Conservation (phyloP, 257 asterid species). For the Ilex aquifolium region DNA sequence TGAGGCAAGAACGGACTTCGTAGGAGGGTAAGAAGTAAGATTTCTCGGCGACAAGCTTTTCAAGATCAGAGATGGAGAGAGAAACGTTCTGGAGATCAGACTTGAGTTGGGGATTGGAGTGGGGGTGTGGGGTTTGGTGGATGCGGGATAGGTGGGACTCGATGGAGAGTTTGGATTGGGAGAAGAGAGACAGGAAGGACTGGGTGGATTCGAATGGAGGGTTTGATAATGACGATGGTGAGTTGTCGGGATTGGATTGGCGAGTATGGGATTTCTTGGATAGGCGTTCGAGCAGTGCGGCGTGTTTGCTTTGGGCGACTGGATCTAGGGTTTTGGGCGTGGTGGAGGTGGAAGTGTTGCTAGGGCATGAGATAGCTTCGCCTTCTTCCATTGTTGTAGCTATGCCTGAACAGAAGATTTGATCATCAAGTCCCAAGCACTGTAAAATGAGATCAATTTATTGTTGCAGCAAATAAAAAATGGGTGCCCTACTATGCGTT, state of each 20-base stretch:
- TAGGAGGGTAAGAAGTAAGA: slow-evolving; percentile 72
- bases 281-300: slow-evolving; percentile 81
- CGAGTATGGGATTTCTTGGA: slow-evolving; percentile 46
- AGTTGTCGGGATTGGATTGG: slow-evolving; percentile 23
- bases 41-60: slow-evolving; percentile 63
- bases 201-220: slow-evolving; percentile 36
- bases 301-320: slow-evolving; percentile 55
- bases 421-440: background rate
- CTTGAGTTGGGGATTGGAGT: slow-evolving; percentile 25
- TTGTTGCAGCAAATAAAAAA: no score
- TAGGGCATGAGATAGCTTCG: slow-evolving; percentile 10
- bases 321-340: slow-evolving; percentile 7
- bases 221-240: slow-evolving; percentile 13
- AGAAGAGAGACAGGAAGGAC: slow-evolving; percentile 57
- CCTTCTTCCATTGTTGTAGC: slow-evolving; percentile 40
- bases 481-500: no score
- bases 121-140: slow-evolving; percentile 26
- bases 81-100: slow-evolving; percentile 51
- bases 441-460: no score
- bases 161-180: slow-evolving; percentile 58
- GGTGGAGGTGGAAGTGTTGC: background rate
- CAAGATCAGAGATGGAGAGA: slow-evolving; percentile 56
- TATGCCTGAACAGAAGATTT: background rate
- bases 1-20: slow-evolving; percentile 71
- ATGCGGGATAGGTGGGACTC: slow-evolving; percentile 52